Conservation (phyloP, 1,284 basidiomycete genomes). For the Retiboletus flavoniger region DNA sequence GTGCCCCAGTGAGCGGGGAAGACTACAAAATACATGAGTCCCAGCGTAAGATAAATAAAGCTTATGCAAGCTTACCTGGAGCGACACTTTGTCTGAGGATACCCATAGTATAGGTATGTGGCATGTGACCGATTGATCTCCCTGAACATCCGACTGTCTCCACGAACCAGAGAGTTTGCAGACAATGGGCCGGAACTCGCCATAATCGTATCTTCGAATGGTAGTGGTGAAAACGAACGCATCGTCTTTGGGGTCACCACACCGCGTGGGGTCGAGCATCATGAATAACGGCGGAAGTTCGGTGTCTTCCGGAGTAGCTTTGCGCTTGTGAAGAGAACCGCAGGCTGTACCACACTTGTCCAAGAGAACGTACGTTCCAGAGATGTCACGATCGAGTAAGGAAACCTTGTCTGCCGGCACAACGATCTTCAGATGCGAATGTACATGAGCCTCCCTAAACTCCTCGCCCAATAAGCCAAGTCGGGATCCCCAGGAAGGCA, state of each 20-base stretch:
- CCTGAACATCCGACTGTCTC: conserved; percentile 63
- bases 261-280: conserved; percentile 82
- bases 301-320: conserved; percentile 41
- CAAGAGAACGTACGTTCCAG: conserved; percentile 76
- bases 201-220: conserved; percentile 76
- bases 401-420: conserved; percentile 50
- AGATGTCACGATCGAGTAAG: conserved; percentile 77
- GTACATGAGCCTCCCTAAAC: conserved; percentile 66
- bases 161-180: conserved; percentile 71
- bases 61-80: conserved; percentile 48
- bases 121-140: conserved; percentile 51
- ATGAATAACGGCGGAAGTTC: conserved; percentile 70
- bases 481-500: conserved; percentile 83
- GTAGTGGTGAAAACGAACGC: conserved; percentile 81
- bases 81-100: conserved; percentile 39
- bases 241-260: conserved; percentile 69
- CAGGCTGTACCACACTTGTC: conserved; percentile 91
- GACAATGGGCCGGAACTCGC: conserved; percentile 74
- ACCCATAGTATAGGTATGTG: conserved; percentile 69
- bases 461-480: conserved; percentile 74
- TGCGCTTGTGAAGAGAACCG: conserved; percentile 77
- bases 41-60: neutral
- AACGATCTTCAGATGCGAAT: conserved; percentile 64
- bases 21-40: conserved; percentile 21
- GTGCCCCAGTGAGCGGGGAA: conserved; percentile 59